A percentile compares a stretch with the other conserved stretches of the same genome.
Conservation (phyloP, 352 stramenopile genomes). For the Globisporangium takayamanum region DNA sequence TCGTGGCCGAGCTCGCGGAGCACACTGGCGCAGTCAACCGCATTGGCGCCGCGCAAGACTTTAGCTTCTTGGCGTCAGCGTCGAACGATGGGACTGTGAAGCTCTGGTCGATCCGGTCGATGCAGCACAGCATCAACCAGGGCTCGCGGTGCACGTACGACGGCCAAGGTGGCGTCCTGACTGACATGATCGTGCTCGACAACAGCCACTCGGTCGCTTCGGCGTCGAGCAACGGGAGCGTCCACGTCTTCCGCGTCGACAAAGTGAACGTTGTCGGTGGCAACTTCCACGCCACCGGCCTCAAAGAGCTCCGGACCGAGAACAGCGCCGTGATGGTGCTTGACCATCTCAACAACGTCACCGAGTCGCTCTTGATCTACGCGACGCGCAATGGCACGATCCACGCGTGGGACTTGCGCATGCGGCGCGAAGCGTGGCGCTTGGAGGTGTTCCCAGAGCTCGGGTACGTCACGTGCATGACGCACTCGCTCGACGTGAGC, state of each 20-base stretch:
- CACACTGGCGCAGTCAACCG: slow-evolving; percentile 92
- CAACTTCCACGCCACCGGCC: slow-evolving; percentile 60
- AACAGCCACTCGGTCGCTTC: slow-evolving; percentile 95
- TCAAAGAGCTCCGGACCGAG: slow-evolving; percentile 75
- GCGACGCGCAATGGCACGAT: slow-evolving; percentile 89
- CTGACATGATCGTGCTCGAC: slow-evolving; percentile 94
- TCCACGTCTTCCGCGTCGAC: slow-evolving; percentile 97
- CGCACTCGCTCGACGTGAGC: slow-evolving; percentile 91
- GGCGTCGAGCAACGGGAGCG: slow-evolving; percentile 79
- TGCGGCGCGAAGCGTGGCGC: slow-evolving; percentile 88
- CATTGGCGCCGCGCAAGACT: slow-evolving; percentile 91
- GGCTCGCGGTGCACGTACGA: slow-evolving; percentile 92
- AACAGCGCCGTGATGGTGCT: slow-evolving; percentile 92
- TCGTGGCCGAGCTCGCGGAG: slow-evolving; percentile 85
- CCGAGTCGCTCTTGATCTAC: slow-evolving; percentile 91
- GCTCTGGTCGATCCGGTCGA: slow-evolving; percentile 92
- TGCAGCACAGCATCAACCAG: slow-evolving; percentile 92
- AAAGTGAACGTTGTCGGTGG: slow-evolving; percentile 63
- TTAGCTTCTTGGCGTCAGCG: slow-evolving; percentile 94
- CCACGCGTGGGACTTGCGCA: slow-evolving; percentile 91
- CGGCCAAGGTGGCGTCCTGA: slow-evolving; percentile 86
- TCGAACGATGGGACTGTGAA: slow-evolving; percentile 95
- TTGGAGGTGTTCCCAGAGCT: slow-evolving; percentile 91
- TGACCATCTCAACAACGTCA: slow-evolving; percentile 95
- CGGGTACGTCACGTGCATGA: slow-evolving; percentile 94